A percentile compares a stretch with the other conserved stretches of the same genome.
These are phyloP conservation scores for Citrus unshiu DNA, from an alignment of 345 rosid genomes.

Conservation along the genomic window DNA sequence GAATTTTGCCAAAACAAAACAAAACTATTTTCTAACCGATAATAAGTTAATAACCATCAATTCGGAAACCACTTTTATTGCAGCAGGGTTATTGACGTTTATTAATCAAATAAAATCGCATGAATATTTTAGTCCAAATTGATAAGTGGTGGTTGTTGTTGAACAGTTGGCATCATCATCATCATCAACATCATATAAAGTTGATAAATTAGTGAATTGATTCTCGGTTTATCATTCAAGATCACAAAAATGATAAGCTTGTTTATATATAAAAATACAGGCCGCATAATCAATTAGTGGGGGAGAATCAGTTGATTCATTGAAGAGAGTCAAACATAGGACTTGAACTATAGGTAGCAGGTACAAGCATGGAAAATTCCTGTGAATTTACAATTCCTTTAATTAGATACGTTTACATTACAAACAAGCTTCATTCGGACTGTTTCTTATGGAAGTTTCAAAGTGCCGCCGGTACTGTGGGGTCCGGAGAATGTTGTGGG, in stretches of 20 bases:
- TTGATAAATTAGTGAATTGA: not conserved
- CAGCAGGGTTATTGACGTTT: not conserved
- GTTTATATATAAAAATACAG: not conserved
- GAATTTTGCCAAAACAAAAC: not conserved
- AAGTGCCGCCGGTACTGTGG: slow-evolving; percentile 19
- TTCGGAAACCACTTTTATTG: too few species aligned
- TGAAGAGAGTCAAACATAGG: slow-evolving; percentile 17
- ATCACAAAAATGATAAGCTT: not conserved
- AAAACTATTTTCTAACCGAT: too few species aligned
- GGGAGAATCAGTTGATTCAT: not conserved
- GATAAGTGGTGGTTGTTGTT: not conserved
- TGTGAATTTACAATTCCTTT: slow-evolving; percentile 13
- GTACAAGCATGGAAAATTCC: slow-evolving; percentile 19
- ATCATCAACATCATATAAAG: not conserved
- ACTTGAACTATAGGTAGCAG: not conserved
- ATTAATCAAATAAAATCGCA: not conserved
- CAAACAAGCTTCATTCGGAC: slow-evolving; percentile 4
- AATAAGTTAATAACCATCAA: too few species aligned
- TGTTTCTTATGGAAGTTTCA: slow-evolving; percentile 18
- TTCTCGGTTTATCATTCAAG: not conserved
- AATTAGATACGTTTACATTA: not conserved
- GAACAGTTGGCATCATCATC: slow-evolving; percentile 1
- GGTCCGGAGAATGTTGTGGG: slow-evolving; percentile 29
- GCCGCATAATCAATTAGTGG: not conserved
- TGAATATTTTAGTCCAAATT: not conserved